phyloP scores from a whole-genome alignment of 192 early-diverging fungal species.

The Coemansia sp. region DNA sequence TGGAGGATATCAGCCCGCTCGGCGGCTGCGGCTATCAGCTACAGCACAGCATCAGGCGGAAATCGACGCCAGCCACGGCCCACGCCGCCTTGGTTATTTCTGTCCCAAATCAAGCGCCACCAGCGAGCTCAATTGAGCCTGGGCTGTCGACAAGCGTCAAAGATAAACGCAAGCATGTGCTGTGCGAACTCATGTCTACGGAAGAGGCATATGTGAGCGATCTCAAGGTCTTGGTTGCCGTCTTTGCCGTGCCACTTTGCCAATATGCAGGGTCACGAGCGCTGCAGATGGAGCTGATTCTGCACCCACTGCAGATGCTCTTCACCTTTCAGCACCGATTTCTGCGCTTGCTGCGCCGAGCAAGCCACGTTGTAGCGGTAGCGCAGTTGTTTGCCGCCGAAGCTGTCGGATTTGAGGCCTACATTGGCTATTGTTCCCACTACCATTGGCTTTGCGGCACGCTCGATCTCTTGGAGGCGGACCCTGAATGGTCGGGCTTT shows the following conservation, averaged over 20 bases:
- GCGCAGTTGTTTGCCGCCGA: constrained; percentile 31
- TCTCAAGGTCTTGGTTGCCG: constrained; percentile 49
- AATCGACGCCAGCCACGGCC: background rate
- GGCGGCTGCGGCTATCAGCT: background rate
- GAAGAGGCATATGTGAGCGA: constrained; percentile 56
- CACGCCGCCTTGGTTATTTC: background rate
- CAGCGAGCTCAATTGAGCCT: background rate
- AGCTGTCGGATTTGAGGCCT: constrained; percentile 18
- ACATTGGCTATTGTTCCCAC: constrained; percentile 38
- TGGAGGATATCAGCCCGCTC: constrained; percentile 20
- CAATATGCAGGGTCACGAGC: constrained; percentile 19
- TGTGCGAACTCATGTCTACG: constrained; percentile 52
- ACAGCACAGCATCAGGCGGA: constrained; percentile 3
- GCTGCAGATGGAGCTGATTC: constrained; percentile 22
- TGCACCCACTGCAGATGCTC: constrained; percentile 32
- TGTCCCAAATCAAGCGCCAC: background rate
- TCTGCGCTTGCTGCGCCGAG: constrained; percentile 13
- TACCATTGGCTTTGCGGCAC: constrained; percentile 35
- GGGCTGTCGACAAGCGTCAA: background rate
- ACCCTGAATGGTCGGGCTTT: constrained; percentile 37
- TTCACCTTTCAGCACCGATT: constrained; percentile 41
- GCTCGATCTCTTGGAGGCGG: constrained; percentile 26
- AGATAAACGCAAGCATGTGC: constrained; percentile 40
- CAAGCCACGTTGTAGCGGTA: constrained; percentile 8
- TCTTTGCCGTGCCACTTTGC: constrained; percentile 35